Evolutionary conservation across 2,329 filamentous ascomycete genomes (phyloP).

Genomic region (Fusarium goolgardi): DNA sequence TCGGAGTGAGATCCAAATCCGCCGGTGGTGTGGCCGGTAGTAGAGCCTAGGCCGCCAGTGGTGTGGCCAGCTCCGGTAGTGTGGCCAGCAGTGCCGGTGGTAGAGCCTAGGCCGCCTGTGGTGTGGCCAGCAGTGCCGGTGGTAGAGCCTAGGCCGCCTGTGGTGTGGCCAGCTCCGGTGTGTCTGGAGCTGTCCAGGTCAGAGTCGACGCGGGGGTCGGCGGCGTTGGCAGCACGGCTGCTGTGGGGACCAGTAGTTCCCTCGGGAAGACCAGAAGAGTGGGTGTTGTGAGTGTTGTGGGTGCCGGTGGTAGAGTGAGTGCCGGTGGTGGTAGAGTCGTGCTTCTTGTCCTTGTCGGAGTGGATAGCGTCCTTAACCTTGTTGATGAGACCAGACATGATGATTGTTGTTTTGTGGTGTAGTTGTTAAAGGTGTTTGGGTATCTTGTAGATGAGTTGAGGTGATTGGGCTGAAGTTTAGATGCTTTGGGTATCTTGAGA

Average conservation of each 20-base stretch:
- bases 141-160: constrained; percentile 46
- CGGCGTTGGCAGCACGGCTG: constrained; percentile 54
- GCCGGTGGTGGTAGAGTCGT: constrained; percentile 6
- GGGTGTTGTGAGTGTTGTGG: constrained; percentile 24
- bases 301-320: constrained; percentile 1
- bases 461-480: constrained; percentile 12
- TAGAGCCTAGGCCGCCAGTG: constrained; percentile 46
- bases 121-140: constrained; percentile 28
- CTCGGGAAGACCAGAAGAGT: constrained; percentile 26
- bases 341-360: constrained; percentile 59
- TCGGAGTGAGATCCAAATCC: neutral
- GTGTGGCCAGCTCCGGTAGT: constrained; percentile 51
- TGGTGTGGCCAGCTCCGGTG: constrained; percentile 50
- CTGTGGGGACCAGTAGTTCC: constrained; percentile 38
- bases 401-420: constrained; percentile 43
- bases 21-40: constrained; percentile 2
- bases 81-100: constrained; percentile 25
- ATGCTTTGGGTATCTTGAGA: constrained; percentile 40
- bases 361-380: constrained; percentile 69
- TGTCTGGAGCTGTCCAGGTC: constrained; percentile 56
- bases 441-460: constrained; percentile 22
- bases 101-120: constrained; percentile 47
- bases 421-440: constrained; percentile 16
- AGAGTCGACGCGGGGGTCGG: constrained; percentile 66
- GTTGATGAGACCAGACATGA: constrained; percentile 68